These are phyloP conservation scores for Arctium minus DNA, from an alignment of 129 eudicot species.

Conservation along the genomic window DNA sequence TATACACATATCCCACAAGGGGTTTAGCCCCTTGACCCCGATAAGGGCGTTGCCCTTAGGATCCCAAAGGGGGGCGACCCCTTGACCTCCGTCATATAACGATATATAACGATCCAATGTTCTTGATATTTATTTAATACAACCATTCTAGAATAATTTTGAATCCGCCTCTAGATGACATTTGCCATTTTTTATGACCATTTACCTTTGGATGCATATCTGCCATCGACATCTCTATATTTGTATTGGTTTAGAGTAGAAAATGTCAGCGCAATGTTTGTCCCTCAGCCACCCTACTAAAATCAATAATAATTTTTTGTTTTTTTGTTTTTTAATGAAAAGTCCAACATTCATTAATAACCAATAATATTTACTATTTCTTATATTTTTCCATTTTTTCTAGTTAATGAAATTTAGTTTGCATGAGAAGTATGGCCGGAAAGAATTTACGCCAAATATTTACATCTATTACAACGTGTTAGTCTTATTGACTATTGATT, in stretches of 20 bases:
- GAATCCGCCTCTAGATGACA: not conserved
- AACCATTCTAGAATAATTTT: too few relatives aligned
- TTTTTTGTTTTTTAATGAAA: not conserved
- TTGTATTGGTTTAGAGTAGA: not conserved
- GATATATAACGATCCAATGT: too few relatives aligned
- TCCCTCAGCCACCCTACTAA: not conserved
- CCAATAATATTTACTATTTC: not conserved
- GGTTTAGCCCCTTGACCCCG: too few relatives aligned
- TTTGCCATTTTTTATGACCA: not conserved
- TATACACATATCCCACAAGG: too few relatives aligned
- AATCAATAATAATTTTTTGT: not conserved
- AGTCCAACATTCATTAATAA: not conserved
- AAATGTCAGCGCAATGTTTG: not conserved
- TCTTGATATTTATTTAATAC: too few relatives aligned
- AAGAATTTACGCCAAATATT: not conserved
- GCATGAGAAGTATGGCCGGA: not conserved
- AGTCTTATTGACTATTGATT: too few relatives aligned
- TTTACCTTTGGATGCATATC: too few relatives aligned
- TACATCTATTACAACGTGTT: too few relatives aligned
- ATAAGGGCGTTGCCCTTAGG: too few relatives aligned
- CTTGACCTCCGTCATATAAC: too few relatives aligned
- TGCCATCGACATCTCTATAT: not conserved
- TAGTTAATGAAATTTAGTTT: not conserved
- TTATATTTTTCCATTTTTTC: not conserved
- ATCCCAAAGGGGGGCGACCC: too few relatives aligned